Base-by-base conservation (phyloP, 116 monocot genomes). In the Thalassia testudinum region DNA sequence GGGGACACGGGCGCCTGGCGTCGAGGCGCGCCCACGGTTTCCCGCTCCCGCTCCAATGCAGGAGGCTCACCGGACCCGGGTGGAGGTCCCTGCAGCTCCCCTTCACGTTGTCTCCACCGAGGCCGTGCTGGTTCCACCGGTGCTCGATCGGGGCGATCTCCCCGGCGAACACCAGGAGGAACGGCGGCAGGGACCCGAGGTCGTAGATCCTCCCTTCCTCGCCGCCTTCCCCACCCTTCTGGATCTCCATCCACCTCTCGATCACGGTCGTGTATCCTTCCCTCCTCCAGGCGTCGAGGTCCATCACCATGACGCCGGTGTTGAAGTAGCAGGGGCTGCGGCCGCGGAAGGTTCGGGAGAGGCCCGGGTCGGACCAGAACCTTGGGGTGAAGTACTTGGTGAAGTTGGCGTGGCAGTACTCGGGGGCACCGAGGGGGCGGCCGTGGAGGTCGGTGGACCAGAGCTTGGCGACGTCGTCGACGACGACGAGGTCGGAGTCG, bases 331-430 rank as follows among this genome's bases (percentile, higher is more conserved):
- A 82, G 17, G 81, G 72, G 12, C 47, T 26, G 2, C 82, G 58
- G 0, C 69, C 70, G 30, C 70, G 19, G 56, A 77, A 82, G 4
- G 77, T 58, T 2, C 37, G 1, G 27, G 53, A 13, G 21, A 85
- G 65, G 7, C 38, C 14, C 13, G 60, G 65, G 53, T 85, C 71
- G 3, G 74, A 67, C 81, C 80, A 86, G 74, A 86, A 86, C 18
- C 68, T 43, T 0, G 24, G 42, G 34, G 92, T 86, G 70, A 92
- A 92, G 77, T 92, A 92, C 58, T 83, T 83, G 56, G 77, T 86
- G 72, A 92, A 92, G 57, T 92, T 86, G 52, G 92, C 86, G 55
- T 86, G 92, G 75, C 92, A 92, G 59, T 92, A 92, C 68, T 92
- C 92, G 10, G 85, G 85, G 50, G 85, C 85, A 7, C 85, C 85